phyloP scores from a whole-genome alignment of 352 stramenopile species.

The Globisporangium acanthophoron region DNA sequence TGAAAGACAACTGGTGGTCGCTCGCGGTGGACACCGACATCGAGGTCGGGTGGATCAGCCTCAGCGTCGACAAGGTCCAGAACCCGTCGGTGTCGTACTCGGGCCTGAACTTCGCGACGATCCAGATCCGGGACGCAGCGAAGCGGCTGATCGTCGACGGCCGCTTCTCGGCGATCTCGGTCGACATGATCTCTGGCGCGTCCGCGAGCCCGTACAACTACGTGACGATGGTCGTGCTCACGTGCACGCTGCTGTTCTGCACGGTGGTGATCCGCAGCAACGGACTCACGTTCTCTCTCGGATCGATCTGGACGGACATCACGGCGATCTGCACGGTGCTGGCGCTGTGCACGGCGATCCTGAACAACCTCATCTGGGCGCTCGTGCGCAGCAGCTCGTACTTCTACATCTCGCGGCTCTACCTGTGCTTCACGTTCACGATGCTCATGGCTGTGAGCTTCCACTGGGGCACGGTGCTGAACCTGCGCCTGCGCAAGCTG shows the following conservation, averaged over 20 bases:
- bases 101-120: conserved; percentile 52
- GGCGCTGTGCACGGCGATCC: conserved; percentile 59
- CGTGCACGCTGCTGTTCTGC: conserved; percentile 77
- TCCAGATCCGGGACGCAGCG: conserved; percentile 50
- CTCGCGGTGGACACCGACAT: conserved; percentile 48
- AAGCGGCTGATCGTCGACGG: conserved; percentile 51
- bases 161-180: conserved; percentile 65
- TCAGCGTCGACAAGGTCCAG: conserved; percentile 64
- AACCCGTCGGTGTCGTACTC: conserved; percentile 69
- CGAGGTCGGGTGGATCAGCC: conserved; percentile 60
- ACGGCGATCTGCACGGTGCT: conserved; percentile 82
- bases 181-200: conserved; percentile 54
- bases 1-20: conserved; percentile 29
- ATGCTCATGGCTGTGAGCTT: conserved; percentile 87
- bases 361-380: conserved; percentile 86
- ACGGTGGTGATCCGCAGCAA: conserved; percentile 79
- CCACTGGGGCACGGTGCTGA: conserved; percentile 84
- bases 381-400: conserved; percentile 59
- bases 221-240: conserved; percentile 83
- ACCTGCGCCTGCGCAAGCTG: conserved; percentile 65
- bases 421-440: conserved; percentile 84
- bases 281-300: conserved; percentile 73
- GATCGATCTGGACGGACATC: conserved; percentile 84
- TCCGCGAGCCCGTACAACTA: conserved; percentile 86
- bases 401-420: conserved; percentile 79